phyloP scores from a whole-genome alignment of 257 asterid genomes.

The Eucommia ulmoides region DNA sequence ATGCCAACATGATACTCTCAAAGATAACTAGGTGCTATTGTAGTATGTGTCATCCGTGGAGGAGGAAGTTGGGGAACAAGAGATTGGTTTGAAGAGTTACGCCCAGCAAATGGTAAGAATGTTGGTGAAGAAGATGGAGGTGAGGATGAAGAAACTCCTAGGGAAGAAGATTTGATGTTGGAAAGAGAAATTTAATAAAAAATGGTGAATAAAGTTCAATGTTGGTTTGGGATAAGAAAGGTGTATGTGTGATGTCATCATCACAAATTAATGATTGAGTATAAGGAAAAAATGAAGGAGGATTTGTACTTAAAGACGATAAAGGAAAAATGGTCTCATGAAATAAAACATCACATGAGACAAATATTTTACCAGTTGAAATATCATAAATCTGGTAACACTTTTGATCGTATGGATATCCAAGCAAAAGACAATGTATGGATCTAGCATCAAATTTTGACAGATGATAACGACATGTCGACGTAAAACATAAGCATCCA shows the following conservation, averaged over 20 bases:
- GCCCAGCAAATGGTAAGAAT: too few relatives aligned
- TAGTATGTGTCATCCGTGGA: too few relatives aligned
- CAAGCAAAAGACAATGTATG: background rate
- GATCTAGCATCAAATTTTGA: background rate
- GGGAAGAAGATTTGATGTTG: too few relatives aligned
- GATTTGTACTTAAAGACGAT: background rate
- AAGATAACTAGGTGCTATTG: too few relatives aligned
- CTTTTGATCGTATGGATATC: constrained; percentile 4
- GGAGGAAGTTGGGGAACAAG: too few relatives aligned
- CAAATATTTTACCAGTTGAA: background rate
- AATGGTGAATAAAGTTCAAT: too few relatives aligned
- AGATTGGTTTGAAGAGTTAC: too few relatives aligned
- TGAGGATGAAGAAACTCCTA: too few relatives aligned
- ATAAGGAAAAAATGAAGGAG: background rate
- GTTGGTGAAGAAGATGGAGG: too few relatives aligned
- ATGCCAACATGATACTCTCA: too few relatives aligned
- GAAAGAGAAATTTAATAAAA: too few relatives aligned
- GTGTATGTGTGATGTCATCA: background rate
- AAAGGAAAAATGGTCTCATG: background rate
- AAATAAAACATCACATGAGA: constrained; percentile 5
- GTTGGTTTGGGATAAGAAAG: too few relatives aligned
- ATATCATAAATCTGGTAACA: background rate
- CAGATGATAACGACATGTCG: background rate
- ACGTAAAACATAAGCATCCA: background rate
- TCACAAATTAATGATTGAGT: background rate